Evolutionary conservation across 106 monocot genomes (phyloP).

Genomic region (Apostasia ramifera): DNA sequence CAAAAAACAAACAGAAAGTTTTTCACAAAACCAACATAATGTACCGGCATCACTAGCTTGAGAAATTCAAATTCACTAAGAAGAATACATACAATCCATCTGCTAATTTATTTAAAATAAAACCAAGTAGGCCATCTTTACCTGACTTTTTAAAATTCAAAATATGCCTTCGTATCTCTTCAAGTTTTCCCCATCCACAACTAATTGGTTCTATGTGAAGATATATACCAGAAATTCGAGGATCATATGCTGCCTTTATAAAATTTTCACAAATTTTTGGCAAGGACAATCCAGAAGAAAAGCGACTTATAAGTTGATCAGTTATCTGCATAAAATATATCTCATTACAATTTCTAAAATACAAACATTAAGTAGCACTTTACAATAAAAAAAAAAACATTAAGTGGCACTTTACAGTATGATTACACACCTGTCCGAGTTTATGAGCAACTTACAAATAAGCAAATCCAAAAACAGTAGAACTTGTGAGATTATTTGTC

Average conservation of each 20-base stretch:
- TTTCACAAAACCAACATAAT: no score
- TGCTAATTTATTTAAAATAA: no score
- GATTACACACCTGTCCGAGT: no score
- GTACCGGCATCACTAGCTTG: no score
- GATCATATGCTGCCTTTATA: constrained; percentile 88
- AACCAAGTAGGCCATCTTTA: constrained; percentile 11
- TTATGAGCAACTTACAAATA: no score
- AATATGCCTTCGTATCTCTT: constrained; percentile 91
- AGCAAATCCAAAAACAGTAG: no score
- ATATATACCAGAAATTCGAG: constrained; percentile 86
- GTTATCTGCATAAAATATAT: constrained; percentile 47
- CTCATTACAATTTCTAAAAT: neutral
- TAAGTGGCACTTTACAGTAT: no score
- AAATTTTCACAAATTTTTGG: constrained; percentile 97
- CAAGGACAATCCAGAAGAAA: constrained; percentile 65
- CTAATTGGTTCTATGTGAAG: constrained; percentile 88
- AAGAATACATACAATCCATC: no score
- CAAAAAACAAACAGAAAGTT: no score
- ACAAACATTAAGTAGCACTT: no score
- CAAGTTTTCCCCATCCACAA: constrained; percentile 96
- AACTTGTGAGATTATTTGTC: no score
- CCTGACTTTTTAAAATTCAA: constrained; percentile 90
- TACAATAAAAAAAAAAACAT: no score
- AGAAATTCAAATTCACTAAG: neutral
- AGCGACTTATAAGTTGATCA: constrained; percentile 65